Base-by-base conservation (phyloP, 108 stramenopile species). In the Discostella pseudostelligera region DNA sequence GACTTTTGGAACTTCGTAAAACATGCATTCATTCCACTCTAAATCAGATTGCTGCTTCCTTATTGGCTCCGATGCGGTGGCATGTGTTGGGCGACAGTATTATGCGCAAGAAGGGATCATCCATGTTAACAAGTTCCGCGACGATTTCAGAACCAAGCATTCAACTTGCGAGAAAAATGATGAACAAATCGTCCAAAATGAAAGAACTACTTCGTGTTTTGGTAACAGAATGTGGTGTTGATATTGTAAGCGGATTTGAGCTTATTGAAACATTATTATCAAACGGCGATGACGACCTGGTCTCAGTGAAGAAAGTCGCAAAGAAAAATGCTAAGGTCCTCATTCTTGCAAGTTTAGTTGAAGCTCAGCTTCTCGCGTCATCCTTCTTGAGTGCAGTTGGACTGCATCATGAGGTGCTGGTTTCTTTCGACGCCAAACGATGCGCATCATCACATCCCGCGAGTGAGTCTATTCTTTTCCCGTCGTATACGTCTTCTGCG, bases 291-390 rank as follows among this genome's bases (percentile, higher is more conserved):
- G 68, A 60, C 56, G 50, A 56, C 42, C 21, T 42, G 49, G 48
- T 29, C 5, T 40, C 21, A n/a, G 48, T 25, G 43, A 37, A 64
- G 45, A 43, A 43, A 48, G 32, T n/a, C n/a, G 22, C 25, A 12
- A 76, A 40, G 35, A 72, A 65, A 32, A 53, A 61, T 54, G 73
- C 72, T 25, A 87, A 84, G 61, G 70, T 92, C 8, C 76, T 83
- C 11, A 84, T 95, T 50, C 64, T 95, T 45, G 88, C 91, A n/a
- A 72, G 78, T 26, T 56, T 87, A 2, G 83, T 85, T 0, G 79
- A 78, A 50, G 75, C 83, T 9, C 82, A 76, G 62, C 69, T 72
- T 25, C 56, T 88, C 25, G 62, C 81, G 32, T 84, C 88, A 10
- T 49, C 65, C 61, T 75, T 95, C 26, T 67, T 95, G n/a, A 73